phyloP scores from a whole-genome alignment of 768 basidiomycete species.

The Fibroporia radiculosa region DNA sequence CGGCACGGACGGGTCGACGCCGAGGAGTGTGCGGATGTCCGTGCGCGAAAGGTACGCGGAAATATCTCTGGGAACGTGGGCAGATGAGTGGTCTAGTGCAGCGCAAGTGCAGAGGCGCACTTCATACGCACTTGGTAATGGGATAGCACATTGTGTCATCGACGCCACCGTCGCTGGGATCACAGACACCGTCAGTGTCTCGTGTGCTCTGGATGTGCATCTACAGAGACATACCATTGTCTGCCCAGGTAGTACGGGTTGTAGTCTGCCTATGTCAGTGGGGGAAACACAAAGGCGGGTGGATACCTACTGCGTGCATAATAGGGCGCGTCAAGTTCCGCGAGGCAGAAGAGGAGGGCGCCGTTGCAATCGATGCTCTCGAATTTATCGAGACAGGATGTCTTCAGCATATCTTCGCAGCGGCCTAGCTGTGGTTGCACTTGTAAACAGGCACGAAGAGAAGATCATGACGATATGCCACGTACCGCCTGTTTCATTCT shows the following conservation, averaged over 20 bases:
- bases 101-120: too few species aligned
- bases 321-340: constrained; percentile 21
- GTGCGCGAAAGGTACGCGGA: constrained; percentile 53
- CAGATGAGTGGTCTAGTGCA: too few species aligned
- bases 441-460: neutral
- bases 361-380: constrained; percentile 36
- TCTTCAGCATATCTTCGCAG: constrained; percentile 31
- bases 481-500: constrained; percentile 36
- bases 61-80: constrained; percentile 37
- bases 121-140: constrained; percentile 39
- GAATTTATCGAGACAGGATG: constrained; percentile 33
- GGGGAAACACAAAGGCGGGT: constrained; percentile 12
- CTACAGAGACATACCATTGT: constrained; percentile 27
- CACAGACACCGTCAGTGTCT: constrained; percentile 5
- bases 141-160: constrained; percentile 51
- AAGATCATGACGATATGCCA: neutral
- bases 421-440: constrained; percentile 28
- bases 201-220: neutral
- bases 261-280: constrained; percentile 25
- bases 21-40: constrained; percentile 45
- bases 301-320: constrained; percentile 21
- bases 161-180: constrained; percentile 31
- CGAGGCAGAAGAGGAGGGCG: constrained; percentile 31
- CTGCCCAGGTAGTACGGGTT: constrained; percentile 68
- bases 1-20: constrained; percentile 44